Percentiles rank a stretch among this genome's conserved stretches.
Evolutionary conservation across 2,329 filamentous ascomycete genomes (phyloP).

Genomic region (Verticillium alfalfae): DNA sequence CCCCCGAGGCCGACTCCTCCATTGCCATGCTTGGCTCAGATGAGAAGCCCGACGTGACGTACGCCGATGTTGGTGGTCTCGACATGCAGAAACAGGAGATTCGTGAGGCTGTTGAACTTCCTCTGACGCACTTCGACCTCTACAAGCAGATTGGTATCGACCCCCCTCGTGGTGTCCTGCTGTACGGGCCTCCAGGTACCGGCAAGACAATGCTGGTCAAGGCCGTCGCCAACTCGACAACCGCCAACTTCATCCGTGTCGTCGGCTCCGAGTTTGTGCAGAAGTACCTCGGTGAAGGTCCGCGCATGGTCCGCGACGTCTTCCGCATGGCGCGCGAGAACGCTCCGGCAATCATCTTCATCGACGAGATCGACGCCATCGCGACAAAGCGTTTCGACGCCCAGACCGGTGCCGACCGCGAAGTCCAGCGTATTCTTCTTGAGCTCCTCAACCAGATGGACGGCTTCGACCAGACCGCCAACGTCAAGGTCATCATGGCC

Average conservation of each 20-base stretch:
- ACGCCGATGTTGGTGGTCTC: conserved; percentile 92
- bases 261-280: conserved; percentile 91
- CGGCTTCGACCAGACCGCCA: conserved; percentile 96
- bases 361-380: conserved; percentile 98
- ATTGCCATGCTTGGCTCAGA: conserved; percentile 96
- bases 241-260: conserved; percentile 81
- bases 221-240: conserved; percentile 87
- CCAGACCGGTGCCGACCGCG: conserved; percentile 94
- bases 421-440: conserved; percentile 96
- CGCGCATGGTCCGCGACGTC: conserved; percentile 97
- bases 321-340: conserved; percentile 99
- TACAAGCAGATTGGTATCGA: conserved; percentile 99
- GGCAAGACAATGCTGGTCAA: conserved; percentile 89
- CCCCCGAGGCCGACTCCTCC: conserved; percentile 96
- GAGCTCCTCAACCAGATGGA: conserved; percentile 99
- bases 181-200: conserved; percentile 64
- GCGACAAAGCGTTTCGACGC: conserved; percentile 99
- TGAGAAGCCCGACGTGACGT: conserved; percentile 97
- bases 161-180: conserved; percentile 88
- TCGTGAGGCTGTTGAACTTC: conserved; percentile 92
- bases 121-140: conserved; percentile 93
- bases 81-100: conserved; percentile 99
- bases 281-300: conserved; percentile 88
- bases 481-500: conserved; percentile 99
- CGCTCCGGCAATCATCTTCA: conserved; percentile 97